phyloP scores from a whole-genome alignment of 257 asterid genomes.

The Primulina tabacum region DNA sequence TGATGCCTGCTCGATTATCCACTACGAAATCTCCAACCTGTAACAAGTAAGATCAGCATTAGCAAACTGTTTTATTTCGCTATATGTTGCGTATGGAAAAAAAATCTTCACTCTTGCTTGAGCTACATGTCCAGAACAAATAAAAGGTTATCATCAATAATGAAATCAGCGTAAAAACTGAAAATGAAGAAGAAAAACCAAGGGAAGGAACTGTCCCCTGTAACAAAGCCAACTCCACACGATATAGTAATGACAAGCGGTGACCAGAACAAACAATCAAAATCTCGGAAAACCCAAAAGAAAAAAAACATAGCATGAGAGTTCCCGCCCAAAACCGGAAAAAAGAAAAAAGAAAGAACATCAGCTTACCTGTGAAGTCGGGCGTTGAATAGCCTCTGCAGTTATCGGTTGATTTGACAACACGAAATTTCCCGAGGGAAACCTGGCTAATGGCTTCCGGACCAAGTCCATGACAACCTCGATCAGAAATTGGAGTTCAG shows the following conservation, averaged over 20 bases:
- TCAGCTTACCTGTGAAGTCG: slow-evolving; percentile 58
- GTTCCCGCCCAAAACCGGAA: background rate
- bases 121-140: background rate
- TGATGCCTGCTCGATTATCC: slow-evolving; percentile 95
- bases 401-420: slow-evolving; percentile 71
- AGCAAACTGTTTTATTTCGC: slow-evolving; percentile 5
- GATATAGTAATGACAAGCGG: background rate
- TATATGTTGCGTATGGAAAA: no score
- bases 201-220: no score
- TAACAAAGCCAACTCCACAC: no score
- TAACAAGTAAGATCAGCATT: slow-evolving; percentile 17
- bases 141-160: background rate
- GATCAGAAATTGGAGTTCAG: slow-evolving; percentile 67
- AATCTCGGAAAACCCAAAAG: background rate
- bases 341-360: background rate
- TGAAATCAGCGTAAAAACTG: background rate
- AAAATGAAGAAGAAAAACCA: no score
- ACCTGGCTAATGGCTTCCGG: slow-evolving; percentile 87
- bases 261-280: background rate
- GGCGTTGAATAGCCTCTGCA: slow-evolving; percentile 61
- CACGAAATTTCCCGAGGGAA: slow-evolving; percentile 85
- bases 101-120: background rate
- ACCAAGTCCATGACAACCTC: slow-evolving; percentile 98
- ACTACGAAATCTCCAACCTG: slow-evolving; percentile 96
- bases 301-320: no score